Percentiles rank a stretch among this genome's conserved stretches.
Conservation (phyloP, 2,329 filamentous ascomycete genomes). For the Ambrosiella cleistominuta region DNA sequence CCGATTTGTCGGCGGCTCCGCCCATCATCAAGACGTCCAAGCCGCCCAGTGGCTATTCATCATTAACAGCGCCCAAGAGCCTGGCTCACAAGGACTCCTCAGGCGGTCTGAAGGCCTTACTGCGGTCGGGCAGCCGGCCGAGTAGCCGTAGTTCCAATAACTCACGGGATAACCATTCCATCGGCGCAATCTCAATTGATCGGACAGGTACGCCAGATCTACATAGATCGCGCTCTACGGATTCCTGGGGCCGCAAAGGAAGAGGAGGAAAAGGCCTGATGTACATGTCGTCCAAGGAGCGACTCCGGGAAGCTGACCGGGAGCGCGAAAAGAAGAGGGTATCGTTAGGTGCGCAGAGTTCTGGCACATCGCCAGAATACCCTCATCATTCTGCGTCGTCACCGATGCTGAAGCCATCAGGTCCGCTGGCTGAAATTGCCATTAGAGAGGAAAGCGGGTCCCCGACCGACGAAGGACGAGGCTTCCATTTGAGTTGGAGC, state of each 20-base stretch:
- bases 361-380: slow-evolving; percentile 14
- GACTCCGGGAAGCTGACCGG: slow-evolving; percentile 34
- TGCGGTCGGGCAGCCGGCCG: slow-evolving; percentile 36
- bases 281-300: slow-evolving; percentile 59
- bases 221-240: slow-evolving; percentile 35
- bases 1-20: slow-evolving; percentile 43
- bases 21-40: slow-evolving; percentile 71
- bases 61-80: slow-evolving; percentile 46
- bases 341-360: slow-evolving; percentile 23
- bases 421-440: slow-evolving; percentile 28
- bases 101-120: slow-evolving; percentile 39
- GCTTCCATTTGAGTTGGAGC: slow-evolving; percentile 17
- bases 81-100: slow-evolving; percentile 31
- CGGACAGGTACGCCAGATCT: slow-evolving; percentile 33
- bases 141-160: slow-evolving; percentile 40
- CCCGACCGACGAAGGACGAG: slow-evolving; percentile 17
- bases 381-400: slow-evolving; percentile 24
- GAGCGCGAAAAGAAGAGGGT: slow-evolving; percentile 43
- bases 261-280: slow-evolving; percentile 37
- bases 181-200: slow-evolving; percentile 48
- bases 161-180: slow-evolving; percentile 42
- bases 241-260: slow-evolving; percentile 44
- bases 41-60: slow-evolving; percentile 57
- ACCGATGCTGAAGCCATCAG: slow-evolving; percentile 13
- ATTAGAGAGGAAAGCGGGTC: slow-evolving; percentile 36